phyloP scores from a whole-genome alignment of 768 basidiomycete species.

The Suillus paluster region DNA sequence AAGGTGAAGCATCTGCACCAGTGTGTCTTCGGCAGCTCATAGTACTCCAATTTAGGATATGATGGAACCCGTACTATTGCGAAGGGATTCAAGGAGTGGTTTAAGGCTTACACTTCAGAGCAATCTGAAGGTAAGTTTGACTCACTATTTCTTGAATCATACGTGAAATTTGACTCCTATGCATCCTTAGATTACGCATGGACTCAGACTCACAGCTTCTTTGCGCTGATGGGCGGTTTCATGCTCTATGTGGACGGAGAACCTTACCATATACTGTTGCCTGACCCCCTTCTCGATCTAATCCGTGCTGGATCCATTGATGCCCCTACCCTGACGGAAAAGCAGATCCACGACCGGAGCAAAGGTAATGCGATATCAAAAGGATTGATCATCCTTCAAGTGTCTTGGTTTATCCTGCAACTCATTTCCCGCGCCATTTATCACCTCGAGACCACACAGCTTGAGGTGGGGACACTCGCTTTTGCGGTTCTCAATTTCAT shows the following conservation, averaged over 20 bases:
- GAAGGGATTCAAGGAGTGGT: neutral
- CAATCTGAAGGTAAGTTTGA: neutral
- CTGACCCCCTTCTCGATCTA: neutral
- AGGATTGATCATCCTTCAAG: constrained; percentile 36
- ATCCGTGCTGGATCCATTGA: neutral
- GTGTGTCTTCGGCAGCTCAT: too few relatives aligned
- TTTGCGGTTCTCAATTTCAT: constrained; percentile 35
- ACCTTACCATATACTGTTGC: constrained; percentile 3
- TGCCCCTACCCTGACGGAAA: constrained; percentile 9
- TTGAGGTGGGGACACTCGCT: constrained; percentile 42
- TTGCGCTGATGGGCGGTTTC: constrained; percentile 24
- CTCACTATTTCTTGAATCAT: too few relatives aligned
- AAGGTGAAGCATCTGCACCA: too few relatives aligned
- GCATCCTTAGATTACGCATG: neutral
- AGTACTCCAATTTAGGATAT: neutral
- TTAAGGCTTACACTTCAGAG: neutral
- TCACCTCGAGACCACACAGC: constrained; percentile 36
- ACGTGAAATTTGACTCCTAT: neutral
- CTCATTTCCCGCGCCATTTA: constrained; percentile 28
- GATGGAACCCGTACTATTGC: neutral
- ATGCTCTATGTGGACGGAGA: constrained; percentile 4
- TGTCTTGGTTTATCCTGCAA: constrained; percentile 40
- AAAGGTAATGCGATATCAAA: constrained; percentile 43
- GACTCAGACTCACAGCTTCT: constrained; percentile 1
- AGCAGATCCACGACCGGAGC: constrained; percentile 26